These are phyloP conservation scores for Suillus cothurnatus DNA, from an alignment of 768 basidiomycete genomes.

Conservation along the genomic window DNA sequence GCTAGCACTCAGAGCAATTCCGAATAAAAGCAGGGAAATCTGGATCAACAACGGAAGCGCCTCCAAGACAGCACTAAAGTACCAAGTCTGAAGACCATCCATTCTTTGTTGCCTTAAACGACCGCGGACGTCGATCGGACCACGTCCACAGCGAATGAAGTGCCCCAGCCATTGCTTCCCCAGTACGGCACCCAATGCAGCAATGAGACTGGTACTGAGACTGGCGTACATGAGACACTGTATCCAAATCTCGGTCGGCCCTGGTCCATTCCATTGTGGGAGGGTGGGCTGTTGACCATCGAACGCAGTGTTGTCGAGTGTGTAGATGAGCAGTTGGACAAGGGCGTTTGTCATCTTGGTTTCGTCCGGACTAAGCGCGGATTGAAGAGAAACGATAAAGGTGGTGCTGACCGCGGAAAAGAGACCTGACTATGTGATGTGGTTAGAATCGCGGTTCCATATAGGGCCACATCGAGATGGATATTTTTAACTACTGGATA, in stretches of 20 bases:
- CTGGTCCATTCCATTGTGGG: constrained; percentile 16
- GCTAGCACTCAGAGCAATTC: constrained; percentile 12
- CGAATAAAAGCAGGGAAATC: constrained; percentile 14
- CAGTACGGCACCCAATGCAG: constrained; percentile 26
- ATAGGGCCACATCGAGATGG: background rate
- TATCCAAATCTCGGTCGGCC: constrained; percentile 10
- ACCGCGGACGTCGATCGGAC: constrained; percentile 21
- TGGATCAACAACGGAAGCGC: constrained; percentile 14
- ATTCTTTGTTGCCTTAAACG: constrained; percentile 10
- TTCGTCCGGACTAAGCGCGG: constrained; percentile 31
- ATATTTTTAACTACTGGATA: background rate
- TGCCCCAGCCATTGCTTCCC: constrained; percentile 32
- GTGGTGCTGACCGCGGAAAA: constrained; percentile 41
- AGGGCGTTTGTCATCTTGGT: constrained; percentile 21
- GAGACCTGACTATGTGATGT: constrained; percentile 35
- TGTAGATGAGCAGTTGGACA: constrained; percentile 15
- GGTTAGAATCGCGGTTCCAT: background rate
- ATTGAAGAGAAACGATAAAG: constrained; percentile 40
- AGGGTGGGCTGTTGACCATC: constrained; percentile 4
- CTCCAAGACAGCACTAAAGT: constrained; percentile 15
- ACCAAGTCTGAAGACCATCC: constrained; percentile 16
- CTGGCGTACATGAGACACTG: constrained; percentile 25
- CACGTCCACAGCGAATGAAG: constrained; percentile 20
- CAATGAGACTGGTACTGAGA: constrained; percentile 24
- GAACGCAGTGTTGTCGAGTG: constrained; percentile 11